Base-by-base conservation (phyloP, 192 early-diverging fungal genomes). In the Coemansia pectinata region DNA sequence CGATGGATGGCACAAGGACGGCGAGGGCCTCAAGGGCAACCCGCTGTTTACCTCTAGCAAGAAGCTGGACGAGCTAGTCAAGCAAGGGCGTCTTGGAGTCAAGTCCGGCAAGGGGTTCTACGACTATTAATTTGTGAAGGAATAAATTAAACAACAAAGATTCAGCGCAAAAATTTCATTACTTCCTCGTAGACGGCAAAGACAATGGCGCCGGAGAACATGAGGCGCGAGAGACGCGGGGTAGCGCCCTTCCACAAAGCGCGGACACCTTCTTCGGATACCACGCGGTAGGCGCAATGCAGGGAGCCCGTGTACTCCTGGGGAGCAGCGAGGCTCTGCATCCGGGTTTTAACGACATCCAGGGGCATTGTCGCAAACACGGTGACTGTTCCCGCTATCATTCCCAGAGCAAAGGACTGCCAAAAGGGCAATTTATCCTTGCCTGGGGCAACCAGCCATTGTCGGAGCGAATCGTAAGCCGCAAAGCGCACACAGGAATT, bases 181-280 rank as follows among this genome's bases (percentile, higher is more conserved):
- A 53, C 72, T 45, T 86, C 66, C 48, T 86, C 85, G 42, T 86
- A 86, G 11, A 83, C 78, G 29, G 77, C 74, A 81, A 84, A 84
- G 7, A 84, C 82, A 29, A 84, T 84, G 19, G 82, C 82, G 25
- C 82, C 82, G 5, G 82, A 84, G 45, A 84, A 84, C 77, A 84
- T 77, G 25, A 99, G 81, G 52, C 95, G 85, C 10, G 93, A 88
- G 23, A 97, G 82, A 42, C 97, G 85, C 36, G 96, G 96, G 0
- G 96, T 97, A 0, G 96, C 92, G 17, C 95, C 97, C 76, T 93
- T 97, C 97, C 97, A 99, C 57, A 99, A 85, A 0, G 95, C 93
- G 3, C 81, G 53, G 4, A 94, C 60, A 10, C 96, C 96, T 59
- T 96, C 94, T 4, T 87, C 85, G 55, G 86, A 88, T 6, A 90